Percentiles rank a stretch among this genome's conserved stretches.
Conservation (phyloP, 2,329 filamentous ascomycete genomes). For the Cladosporium cucumerinum region DNA sequence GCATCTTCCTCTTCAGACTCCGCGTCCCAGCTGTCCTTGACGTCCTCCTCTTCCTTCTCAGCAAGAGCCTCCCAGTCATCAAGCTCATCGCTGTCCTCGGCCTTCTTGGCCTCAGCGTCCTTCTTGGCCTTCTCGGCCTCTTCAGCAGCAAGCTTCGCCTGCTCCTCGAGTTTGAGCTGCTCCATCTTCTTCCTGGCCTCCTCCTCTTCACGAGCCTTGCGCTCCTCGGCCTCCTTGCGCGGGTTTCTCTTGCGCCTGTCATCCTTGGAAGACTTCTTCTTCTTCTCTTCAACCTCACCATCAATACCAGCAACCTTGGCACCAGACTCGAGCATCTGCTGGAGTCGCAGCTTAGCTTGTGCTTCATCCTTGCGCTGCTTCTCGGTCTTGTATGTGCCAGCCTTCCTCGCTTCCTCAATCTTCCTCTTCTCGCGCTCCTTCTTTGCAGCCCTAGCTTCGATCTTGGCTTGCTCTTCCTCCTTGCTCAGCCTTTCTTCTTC, state of each 20-base stretch:
- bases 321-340: constrained; percentile 79
- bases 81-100: constrained; percentile 58
- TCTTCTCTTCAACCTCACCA: constrained; percentile 69
- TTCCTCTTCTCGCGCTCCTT: constrained; percentile 85
- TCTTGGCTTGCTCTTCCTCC: constrained; percentile 66
- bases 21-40: constrained; percentile 96
- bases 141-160: constrained; percentile 74
- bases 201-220: constrained; percentile 46
- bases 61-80: constrained; percentile 87
- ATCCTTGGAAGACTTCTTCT: constrained; percentile 74
- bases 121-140: constrained; percentile 69
- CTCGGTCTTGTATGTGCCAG: constrained; percentile 82
- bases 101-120: constrained; percentile 66
- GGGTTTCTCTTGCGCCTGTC: constrained; percentile 72
- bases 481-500: constrained; percentile 62
- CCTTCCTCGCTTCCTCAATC: constrained; percentile 82
- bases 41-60: constrained; percentile 68
- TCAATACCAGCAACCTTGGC: constrained; percentile 58
- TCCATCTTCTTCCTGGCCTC: constrained; percentile 55
- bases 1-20: constrained; percentile 64
- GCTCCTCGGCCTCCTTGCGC: constrained; percentile 58
- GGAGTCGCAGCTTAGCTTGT: constrained; percentile 71
- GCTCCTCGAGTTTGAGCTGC: constrained; percentile 55
- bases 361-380: constrained; percentile 80
- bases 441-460: constrained; percentile 72